Conservation (phyloP, 352 stramenopile genomes). For the Globisporangium camurandrum region DNA sequence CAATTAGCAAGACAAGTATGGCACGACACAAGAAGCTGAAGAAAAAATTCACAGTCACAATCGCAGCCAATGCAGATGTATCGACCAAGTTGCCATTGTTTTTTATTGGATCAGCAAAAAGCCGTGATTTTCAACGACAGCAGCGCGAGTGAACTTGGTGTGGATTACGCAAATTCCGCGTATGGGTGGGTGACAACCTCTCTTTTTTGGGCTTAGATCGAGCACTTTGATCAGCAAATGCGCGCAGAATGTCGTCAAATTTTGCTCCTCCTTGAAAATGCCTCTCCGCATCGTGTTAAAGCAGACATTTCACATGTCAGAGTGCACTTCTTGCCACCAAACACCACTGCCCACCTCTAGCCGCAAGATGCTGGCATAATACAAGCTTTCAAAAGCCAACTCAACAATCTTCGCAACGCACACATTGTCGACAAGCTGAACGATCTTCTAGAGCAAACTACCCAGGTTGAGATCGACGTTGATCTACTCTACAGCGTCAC, state of each 20-base stretch:
- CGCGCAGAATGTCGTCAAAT: not conserved
- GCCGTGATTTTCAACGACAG: not conserved
- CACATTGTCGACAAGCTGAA: constrained; percentile 3
- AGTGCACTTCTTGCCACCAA: not conserved
- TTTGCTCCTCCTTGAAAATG: not conserved
- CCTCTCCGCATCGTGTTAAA: not conserved
- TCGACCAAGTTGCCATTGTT: not conserved
- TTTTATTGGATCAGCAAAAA: not conserved
- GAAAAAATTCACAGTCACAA: not conserved
- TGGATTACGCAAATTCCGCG: constrained; percentile 1
- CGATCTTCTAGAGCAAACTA: not conserved
- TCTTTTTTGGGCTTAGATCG: not conserved
- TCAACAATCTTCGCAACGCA: not conserved
- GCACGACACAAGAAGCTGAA: not conserved
- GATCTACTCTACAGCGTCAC: too few species aligned
- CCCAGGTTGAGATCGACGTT: not conserved
- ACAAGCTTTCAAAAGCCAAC: not conserved
- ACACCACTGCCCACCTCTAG: not conserved
- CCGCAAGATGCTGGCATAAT: not conserved
- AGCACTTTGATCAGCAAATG: not conserved
- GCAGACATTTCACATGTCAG: not conserved
- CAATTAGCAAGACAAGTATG: constrained; percentile 1
- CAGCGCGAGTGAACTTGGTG: not conserved
- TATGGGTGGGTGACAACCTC: constrained; percentile 4
- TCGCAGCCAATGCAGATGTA: constrained; percentile 2